Conservation (phyloP, 1,284 basidiomycete species). For the Rhodotorula sp. region DNA sequence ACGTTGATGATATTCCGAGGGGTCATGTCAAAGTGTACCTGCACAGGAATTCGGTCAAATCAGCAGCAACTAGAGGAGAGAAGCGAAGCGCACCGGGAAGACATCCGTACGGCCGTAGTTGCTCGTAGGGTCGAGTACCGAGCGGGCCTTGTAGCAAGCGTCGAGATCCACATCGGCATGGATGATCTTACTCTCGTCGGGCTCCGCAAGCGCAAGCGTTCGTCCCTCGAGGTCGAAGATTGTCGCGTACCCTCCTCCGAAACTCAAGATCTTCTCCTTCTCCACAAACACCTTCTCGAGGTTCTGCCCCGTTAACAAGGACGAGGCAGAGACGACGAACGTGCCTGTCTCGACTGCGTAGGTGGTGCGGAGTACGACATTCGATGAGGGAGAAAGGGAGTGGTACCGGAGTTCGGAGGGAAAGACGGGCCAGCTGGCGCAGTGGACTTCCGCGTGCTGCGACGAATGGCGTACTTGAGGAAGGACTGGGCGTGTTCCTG, state of each 20-base stretch:
- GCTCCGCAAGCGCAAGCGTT: background rate
- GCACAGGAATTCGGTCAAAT: no score
- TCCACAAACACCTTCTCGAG: slow-evolving; percentile 2
- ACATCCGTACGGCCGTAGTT: slow-evolving; percentile 10
- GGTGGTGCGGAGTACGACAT: slow-evolving; percentile 3
- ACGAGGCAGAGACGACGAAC: slow-evolving; percentile 15
- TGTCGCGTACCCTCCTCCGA: background rate
- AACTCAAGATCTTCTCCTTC: background rate
- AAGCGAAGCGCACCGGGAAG: background rate
- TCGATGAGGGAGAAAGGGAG: background rate
- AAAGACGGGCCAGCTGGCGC: slow-evolving; percentile 17
- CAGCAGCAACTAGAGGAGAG: background rate
- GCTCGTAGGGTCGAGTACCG: slow-evolving; percentile 4
- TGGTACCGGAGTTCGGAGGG: slow-evolving; percentile 8
- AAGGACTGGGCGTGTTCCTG: slow-evolving; percentile 14
- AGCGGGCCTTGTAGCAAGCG: slow-evolving; percentile 6
- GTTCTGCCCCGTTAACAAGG: slow-evolving; percentile 9
- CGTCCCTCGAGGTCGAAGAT: slow-evolving; percentile 15
- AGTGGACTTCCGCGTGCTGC: slow-evolving; percentile 15
- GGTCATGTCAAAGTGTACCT: slow-evolving; percentile 15
- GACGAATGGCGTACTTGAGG: slow-evolving; percentile 7
- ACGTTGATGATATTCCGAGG: slow-evolving; percentile 5
- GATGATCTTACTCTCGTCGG: slow-evolving; percentile 1
- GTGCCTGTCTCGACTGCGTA: slow-evolving; percentile 14
- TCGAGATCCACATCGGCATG: slow-evolving; percentile 18